phyloP scores from a whole-genome alignment of 257 asterid species.

The Eucommia ulmoides region DNA sequence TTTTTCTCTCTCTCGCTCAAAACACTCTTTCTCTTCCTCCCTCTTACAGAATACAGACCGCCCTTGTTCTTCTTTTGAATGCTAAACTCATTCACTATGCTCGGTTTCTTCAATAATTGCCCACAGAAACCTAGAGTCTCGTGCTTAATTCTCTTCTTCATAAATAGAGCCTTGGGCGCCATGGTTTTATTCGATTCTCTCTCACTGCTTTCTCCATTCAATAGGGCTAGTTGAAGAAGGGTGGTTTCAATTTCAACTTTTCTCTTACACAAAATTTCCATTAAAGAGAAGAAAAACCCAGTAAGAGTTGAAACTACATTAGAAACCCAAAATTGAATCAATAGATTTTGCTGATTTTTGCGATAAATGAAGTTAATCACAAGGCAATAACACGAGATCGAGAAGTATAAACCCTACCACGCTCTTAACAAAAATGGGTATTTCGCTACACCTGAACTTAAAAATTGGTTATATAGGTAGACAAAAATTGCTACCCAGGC shows the following conservation, averaged over 20 bases:
- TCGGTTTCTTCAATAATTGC: no score
- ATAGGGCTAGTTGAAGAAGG: background rate
- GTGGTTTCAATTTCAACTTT: background rate
- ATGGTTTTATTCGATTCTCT: no score
- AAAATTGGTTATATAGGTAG: background rate
- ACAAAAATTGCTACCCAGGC: background rate
- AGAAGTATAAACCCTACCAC: background rate
- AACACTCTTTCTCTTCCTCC: no score
- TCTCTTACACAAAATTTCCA: background rate
- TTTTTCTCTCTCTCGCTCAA: no score
- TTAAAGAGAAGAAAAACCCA: background rate
- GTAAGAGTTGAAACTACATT: background rate
- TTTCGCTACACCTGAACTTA: background rate
- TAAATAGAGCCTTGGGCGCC: no score
- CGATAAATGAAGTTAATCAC: background rate
- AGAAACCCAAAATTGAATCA: background rate
- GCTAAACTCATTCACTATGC: no score
- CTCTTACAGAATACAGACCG: no score
- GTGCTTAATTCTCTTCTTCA: no score
- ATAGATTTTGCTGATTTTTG: background rate
- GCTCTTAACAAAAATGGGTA: background rate
- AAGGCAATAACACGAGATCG: background rate
- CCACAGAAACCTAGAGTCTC: no score
- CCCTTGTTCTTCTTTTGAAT: no score
- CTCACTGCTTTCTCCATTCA: no score